phyloP scores from a whole-genome alignment of 2,329 filamentous ascomycete species.

The Volutella citrinella region DNA sequence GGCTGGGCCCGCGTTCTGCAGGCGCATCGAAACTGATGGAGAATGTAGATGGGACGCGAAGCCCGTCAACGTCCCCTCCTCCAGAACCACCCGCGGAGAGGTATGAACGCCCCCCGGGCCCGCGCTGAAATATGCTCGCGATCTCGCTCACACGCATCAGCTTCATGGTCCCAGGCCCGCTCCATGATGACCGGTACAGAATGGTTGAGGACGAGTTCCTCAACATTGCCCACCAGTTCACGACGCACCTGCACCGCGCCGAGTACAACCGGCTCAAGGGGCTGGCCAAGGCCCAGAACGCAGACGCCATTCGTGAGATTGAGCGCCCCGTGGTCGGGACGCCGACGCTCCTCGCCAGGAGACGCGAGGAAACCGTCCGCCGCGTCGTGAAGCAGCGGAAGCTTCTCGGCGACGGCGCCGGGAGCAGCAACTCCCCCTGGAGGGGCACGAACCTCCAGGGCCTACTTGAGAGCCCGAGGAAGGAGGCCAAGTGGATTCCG shows the following conservation, averaged over 20 bases:
- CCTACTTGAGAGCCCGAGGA: slow-evolving; percentile 41
- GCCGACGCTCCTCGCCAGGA: slow-evolving; percentile 24
- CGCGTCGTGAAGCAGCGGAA: slow-evolving; percentile 24
- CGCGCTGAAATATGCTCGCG: too few species aligned
- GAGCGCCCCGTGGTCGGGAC: slow-evolving; percentile 48
- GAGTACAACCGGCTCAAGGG: slow-evolving; percentile 70
- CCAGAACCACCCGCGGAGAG: slow-evolving; percentile 45
- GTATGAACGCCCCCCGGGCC: too few species aligned
- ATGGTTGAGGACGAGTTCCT: slow-evolving; percentile 85
- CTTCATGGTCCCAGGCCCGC: slow-evolving; percentile 62
- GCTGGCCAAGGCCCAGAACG: slow-evolving; percentile 52
- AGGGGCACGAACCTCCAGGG: slow-evolving; percentile 36
- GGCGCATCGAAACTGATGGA: too few species aligned
- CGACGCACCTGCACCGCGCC: slow-evolving; percentile 71
- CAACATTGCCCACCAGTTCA: slow-evolving; percentile 65
- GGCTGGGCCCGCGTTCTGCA: too few species aligned
- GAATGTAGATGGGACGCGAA: slow-evolving; percentile 30
- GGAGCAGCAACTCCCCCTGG: slow-evolving; percentile 18
- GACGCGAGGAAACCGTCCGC: slow-evolving; percentile 16
- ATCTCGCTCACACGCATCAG: slow-evolving; percentile 31
- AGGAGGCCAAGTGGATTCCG: slow-evolving; percentile 27
- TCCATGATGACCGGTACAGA: slow-evolving; percentile 69
- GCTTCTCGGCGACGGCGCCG: slow-evolving; percentile 8
- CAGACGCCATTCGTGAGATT: slow-evolving; percentile 47
- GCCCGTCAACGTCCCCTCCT: slow-evolving; percentile 50